phyloP scores from a whole-genome alignment of 2,329 filamentous ascomycete genomes.

The Botrytis galanthina region DNA sequence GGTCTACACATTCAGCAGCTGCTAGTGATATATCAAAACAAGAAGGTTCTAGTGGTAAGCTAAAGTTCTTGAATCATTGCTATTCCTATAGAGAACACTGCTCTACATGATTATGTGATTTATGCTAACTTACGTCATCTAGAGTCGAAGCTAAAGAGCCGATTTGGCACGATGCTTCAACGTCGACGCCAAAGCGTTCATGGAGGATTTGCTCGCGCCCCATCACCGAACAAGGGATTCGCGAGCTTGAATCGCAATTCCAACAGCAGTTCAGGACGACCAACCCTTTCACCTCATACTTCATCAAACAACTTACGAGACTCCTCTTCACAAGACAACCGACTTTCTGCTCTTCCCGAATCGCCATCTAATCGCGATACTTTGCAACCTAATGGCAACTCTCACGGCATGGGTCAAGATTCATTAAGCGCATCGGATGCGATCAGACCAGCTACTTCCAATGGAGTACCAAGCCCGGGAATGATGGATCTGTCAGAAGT shows the following conservation, averaged over 20 bases:
- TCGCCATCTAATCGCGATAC: constrained; percentile 44
- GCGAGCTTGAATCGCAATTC: constrained; percentile 57
- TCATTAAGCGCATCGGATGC: constrained; percentile 29
- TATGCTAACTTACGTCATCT: constrained; percentile 2
- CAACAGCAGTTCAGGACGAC: constrained; percentile 59
- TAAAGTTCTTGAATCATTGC: not conserved
- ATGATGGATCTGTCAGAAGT: constrained; percentile 50
- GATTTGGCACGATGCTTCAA: constrained; percentile 68
- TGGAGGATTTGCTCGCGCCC: constrained; percentile 53
- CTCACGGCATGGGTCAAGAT: constrained; percentile 31
- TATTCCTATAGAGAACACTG: not conserved
- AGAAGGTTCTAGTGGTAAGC: constrained; percentile 18
- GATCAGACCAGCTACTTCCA: constrained; percentile 17
- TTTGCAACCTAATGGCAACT: constrained; percentile 32
- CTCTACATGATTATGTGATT: not conserved
- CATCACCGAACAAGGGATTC: constrained; percentile 55
- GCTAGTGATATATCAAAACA: constrained; percentile 33
- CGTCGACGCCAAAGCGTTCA: constrained; percentile 66
- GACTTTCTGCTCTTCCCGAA: constrained; percentile 58
- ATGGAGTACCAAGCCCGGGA: constrained; percentile 45
- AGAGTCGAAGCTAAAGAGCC: constrained; percentile 59
- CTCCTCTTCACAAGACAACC: constrained; percentile 43
- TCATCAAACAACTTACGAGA: constrained; percentile 60
- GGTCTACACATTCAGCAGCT: constrained; percentile 33
- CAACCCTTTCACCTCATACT: constrained; percentile 50